Conservation (phyloP, 169 alveolate species). For the Theileria sp. region DNA sequence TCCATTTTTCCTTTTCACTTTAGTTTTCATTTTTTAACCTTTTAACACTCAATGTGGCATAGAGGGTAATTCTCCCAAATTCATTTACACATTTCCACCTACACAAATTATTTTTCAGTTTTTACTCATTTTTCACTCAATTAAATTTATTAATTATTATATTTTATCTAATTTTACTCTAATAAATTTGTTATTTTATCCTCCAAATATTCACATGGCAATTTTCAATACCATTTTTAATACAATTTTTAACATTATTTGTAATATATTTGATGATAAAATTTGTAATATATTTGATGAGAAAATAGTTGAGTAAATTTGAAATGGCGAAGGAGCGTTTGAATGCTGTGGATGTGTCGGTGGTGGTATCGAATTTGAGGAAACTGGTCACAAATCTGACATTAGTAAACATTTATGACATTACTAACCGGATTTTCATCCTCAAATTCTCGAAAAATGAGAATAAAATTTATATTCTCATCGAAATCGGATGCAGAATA, state of each 20-base stretch:
- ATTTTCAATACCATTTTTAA: background rate
- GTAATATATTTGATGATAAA: background rate
- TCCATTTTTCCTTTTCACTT: slow-evolving; percentile 4
- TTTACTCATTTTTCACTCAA: too few species aligned
- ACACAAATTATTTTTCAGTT: background rate
- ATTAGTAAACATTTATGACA: slow-evolving; percentile 74
- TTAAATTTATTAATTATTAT: background rate
- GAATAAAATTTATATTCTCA: slow-evolving; percentile 67
- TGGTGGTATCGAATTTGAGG: slow-evolving; percentile 61
- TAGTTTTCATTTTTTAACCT: slow-evolving; percentile 48
- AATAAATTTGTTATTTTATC: background rate
- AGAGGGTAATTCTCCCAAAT: slow-evolving; percentile 9
- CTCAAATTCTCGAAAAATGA: slow-evolving; percentile 75
- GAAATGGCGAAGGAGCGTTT: slow-evolving; percentile 73
- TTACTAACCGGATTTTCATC: slow-evolving; percentile 70
- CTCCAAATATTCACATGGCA: background rate
- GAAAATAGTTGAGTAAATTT: background rate
- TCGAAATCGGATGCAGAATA: slow-evolving; percentile 75
- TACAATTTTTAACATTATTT: background rate
- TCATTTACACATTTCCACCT: background rate
- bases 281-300: background rate
- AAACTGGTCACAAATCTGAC: slow-evolving; percentile 55
- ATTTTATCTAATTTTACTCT: background rate
- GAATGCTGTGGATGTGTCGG: slow-evolving; percentile 76
- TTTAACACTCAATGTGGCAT: background rate